These are phyloP conservation scores for Orbilia brochopaga DNA, from an alignment of 2,329 filamentous ascomycete genomes.

Conservation along the genomic window DNA sequence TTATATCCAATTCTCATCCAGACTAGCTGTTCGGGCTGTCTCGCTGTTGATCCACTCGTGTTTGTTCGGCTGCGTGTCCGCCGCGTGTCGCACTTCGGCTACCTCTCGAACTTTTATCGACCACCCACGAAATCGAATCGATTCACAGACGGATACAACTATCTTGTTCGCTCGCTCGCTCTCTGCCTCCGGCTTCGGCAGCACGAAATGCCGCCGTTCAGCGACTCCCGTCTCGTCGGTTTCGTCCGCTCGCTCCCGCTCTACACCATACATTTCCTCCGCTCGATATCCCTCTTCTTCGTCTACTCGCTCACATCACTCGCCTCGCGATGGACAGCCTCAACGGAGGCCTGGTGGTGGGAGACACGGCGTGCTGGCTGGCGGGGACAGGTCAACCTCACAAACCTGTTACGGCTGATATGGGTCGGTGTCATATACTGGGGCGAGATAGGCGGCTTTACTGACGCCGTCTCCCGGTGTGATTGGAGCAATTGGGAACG, in stretches of 20 bases:
- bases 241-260: constrained; percentile 32
- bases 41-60: too few species aligned
- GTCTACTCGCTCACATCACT: constrained; percentile 39
- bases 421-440: constrained; percentile 82
- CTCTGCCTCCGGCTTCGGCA: constrained; percentile 12
- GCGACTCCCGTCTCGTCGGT: constrained; percentile 16
- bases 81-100: too few species aligned
- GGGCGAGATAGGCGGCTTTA: constrained; percentile 82
- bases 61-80: too few species aligned
- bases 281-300: constrained; percentile 37
- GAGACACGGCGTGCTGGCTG: constrained; percentile 39
- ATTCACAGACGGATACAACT: constrained; percentile 18
- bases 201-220: constrained; percentile 39
- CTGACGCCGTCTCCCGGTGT: constrained; percentile 72
- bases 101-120: neutral
- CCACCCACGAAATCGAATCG: constrained; percentile 1
- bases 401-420: constrained; percentile 69
- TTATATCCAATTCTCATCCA: too few species aligned
- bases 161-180: constrained; percentile 3
- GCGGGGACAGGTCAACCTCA: constrained; percentile 33
- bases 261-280: constrained; percentile 37
- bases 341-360: constrained; percentile 28
- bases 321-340: constrained; percentile 7
- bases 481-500: constrained; percentile 87
- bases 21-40: too few species aligned